These are phyloP conservation scores for Neonectria magnoliae DNA, from an alignment of 2,329 filamentous ascomycete genomes.

Conservation along the genomic window DNA sequence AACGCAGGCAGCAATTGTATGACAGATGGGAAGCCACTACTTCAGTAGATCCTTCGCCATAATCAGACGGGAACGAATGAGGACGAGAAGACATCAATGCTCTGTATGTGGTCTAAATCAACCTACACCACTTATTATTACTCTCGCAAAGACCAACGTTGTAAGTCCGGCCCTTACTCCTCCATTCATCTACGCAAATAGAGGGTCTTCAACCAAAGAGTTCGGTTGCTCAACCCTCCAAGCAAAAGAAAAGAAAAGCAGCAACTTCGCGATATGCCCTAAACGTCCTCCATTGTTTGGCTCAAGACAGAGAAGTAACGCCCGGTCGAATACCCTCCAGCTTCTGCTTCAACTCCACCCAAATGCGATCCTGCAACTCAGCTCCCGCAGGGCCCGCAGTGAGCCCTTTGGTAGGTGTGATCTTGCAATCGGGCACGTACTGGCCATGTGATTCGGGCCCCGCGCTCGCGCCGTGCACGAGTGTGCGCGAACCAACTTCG, in stretches of 20 bases:
- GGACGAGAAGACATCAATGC: no score
- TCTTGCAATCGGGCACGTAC: conserved; percentile 53
- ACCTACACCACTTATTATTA: no score
- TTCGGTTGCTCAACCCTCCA: background rate
- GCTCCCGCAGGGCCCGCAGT: background rate
- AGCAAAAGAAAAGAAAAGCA: background rate
- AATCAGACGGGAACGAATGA: no score
- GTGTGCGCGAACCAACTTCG: conserved; percentile 59
- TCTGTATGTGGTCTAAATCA: no score
- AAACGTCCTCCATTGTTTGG: background rate
- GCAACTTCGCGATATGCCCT: background rate
- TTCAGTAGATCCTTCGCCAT: no score
- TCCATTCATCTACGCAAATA: no score
- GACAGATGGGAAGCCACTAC: no score
- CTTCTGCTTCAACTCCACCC: conserved; percentile 1
- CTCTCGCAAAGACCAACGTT: background rate
- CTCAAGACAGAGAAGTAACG: background rate
- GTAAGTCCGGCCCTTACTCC: background rate
- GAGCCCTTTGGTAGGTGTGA: conserved; percentile 2
- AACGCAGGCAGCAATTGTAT: no score
- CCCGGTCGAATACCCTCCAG: conserved; percentile 1
- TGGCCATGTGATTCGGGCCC: conserved; percentile 56
- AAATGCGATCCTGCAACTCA: background rate
- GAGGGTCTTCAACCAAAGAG: background rate
- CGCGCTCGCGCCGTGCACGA: conserved; percentile 49